Conservation (phyloP, 2,329 filamentous ascomycete genomes). For the Penicillium sp. region DNA sequence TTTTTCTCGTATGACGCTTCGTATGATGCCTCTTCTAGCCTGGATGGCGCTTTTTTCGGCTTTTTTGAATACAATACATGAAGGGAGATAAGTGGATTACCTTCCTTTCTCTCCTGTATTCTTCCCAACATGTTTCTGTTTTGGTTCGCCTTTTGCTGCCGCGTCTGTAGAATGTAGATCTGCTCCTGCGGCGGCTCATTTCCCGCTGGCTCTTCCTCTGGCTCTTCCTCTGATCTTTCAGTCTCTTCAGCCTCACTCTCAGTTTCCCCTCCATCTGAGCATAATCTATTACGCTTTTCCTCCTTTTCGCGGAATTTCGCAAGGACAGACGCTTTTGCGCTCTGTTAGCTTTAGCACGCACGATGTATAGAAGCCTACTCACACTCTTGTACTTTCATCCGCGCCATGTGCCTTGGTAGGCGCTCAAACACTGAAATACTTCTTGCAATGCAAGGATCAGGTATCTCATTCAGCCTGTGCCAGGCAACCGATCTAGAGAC, state of each 20-base stretch:
- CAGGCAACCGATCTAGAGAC: neutral
- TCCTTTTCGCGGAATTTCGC: neutral
- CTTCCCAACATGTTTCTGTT: no score
- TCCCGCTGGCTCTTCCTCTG: neutral
- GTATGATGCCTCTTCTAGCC: no score
- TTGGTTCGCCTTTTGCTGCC: no score
- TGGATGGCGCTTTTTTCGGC: no score
- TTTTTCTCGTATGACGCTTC: no score
- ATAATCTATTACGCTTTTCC: no score
- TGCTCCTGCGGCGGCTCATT: no score
- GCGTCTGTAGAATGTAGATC: no score
- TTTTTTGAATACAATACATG: no score
- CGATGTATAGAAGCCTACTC: neutral
- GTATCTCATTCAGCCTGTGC: neutral
- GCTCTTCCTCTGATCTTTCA: neutral
- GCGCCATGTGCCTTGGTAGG: neutral
- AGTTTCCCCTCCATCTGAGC: neutral
- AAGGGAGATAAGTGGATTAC: no score
- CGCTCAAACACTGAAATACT: no score
- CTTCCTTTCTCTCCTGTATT: no score
- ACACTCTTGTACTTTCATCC: neutral
- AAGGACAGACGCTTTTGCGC: neutral
- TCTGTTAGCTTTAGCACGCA: neutral
- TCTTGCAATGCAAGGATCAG: neutral
- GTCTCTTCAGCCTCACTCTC: neutral